Conservation (phyloP, 306 rosid species). For the Leucaena leucocephala region DNA sequence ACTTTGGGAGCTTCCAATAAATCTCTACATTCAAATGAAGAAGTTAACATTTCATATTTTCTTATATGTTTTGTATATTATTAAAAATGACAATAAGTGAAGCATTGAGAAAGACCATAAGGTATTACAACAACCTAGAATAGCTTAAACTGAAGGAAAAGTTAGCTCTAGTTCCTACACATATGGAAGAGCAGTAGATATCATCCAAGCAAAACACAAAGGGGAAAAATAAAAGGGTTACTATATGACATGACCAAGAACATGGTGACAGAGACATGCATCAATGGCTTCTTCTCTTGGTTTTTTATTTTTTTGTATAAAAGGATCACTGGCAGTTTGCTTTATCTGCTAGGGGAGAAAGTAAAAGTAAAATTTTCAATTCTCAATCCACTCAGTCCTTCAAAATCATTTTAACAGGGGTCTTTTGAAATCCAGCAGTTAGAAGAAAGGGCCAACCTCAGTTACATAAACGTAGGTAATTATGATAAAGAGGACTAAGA, state of each 20-base stretch:
- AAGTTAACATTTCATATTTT: conserved; percentile 34
- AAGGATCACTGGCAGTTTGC: background rate
- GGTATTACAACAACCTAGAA: conserved; percentile 3
- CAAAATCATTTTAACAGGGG: conserved; percentile 1
- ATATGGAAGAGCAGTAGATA: conserved; percentile 5
- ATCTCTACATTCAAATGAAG: conserved; percentile 60
- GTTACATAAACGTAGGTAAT: conserved; percentile 3
- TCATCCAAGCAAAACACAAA: background rate
- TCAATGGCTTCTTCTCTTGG: background rate
- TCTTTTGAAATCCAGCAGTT: background rate
- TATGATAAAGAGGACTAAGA: conserved; percentile 5
- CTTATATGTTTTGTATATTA: background rate
- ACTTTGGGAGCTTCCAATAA: conserved; percentile 90
- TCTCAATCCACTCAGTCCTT: conserved; percentile 15
- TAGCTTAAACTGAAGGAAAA: conserved; percentile 19
- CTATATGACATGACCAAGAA: conserved; percentile 19
- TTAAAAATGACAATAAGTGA: background rate
- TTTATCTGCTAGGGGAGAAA: background rate
- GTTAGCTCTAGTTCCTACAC: conserved; percentile 10
- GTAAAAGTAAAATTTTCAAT: background rate
- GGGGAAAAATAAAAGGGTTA: background rate
- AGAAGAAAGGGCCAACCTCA: conserved; percentile 27
- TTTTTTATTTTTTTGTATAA: background rate
- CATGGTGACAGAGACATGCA: conserved; percentile 1
- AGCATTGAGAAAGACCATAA: conserved; percentile 17